phyloP scores from a whole-genome alignment of 495 filamentous ascomycete genomes.

The Aspergillus affinis region DNA sequence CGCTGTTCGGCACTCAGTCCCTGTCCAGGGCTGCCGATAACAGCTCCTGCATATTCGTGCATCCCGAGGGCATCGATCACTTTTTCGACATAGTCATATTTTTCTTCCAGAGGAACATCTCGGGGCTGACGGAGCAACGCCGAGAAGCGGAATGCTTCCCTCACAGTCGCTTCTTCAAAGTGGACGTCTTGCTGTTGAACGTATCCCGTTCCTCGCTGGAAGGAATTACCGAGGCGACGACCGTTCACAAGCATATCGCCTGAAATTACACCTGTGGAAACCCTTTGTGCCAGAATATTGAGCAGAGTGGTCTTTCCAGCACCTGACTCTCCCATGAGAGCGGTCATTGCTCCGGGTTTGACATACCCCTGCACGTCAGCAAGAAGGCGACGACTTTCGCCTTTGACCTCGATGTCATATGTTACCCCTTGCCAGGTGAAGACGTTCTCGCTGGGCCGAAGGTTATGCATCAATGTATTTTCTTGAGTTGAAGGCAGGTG shows the following conservation, averaged over 20 bases:
- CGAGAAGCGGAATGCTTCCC: constrained; percentile 76
- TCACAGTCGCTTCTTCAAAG: constrained; percentile 75
- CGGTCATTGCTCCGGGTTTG: constrained; percentile 59
- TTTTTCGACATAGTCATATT: constrained; percentile 84
- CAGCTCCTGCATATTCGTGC: constrained; percentile 38
- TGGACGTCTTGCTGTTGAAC: constrained; percentile 93
- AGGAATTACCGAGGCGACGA: constrained; percentile 59
- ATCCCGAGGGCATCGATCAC: constrained; percentile 92
- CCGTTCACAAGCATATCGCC: constrained; percentile 55
- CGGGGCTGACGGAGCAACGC: constrained; percentile 83
- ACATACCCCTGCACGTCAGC: constrained; percentile 58
- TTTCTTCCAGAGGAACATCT: constrained; percentile 65
- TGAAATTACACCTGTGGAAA: constrained; percentile 45
- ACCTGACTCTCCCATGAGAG: constrained; percentile 49
- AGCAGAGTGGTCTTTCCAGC: constrained; percentile 60
- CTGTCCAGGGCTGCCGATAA: constrained; percentile 33
- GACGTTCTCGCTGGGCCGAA: constrained; percentile 45
- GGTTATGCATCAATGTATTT: constrained; percentile 14
- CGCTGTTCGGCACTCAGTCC: constrained; percentile 23
- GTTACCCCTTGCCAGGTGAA: constrained; percentile 69
- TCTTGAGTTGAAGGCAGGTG: neutral
- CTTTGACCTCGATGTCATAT: constrained; percentile 37
- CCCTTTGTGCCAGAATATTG: constrained; percentile 45
- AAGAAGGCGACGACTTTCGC: constrained; percentile 4
- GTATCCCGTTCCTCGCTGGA: constrained; percentile 89